Base-by-base conservation (phyloP, 2,329 filamentous ascomycete genomes). In the Hypocreales sp. region DNA sequence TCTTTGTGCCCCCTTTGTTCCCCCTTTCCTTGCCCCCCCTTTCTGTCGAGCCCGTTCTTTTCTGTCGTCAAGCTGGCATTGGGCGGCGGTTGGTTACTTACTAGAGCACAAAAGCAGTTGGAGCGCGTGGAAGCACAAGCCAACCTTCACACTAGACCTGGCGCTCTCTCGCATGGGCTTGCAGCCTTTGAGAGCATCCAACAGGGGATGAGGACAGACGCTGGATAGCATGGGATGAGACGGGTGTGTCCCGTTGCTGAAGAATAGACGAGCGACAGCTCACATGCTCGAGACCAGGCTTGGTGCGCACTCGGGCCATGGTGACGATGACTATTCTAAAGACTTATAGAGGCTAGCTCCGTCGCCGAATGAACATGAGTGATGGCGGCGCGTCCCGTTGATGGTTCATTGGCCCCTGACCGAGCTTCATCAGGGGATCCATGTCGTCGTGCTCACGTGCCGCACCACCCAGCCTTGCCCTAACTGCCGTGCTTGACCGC, bases 401-500 rank as follows among this genome's bases (percentile, higher is more conserved):
- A n/a, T n/a, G n/a, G n/a, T n/a, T n/a, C n/a, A n/a, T n/a, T n/a
- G n/a, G n/a, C n/a, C n/a, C n/a, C n/a, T n/a, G n/a, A n/a, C n/a
- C n/a, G n/a, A n/a, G n/a, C n/a, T n/a, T n/a, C n/a, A n/a, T n/a
- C n/a, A n/a, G n/a, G n/a, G n/a, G n/a, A n/a, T n/a, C n/a, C n/a
- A n/a, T n/a, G n/a, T n/a, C n/a, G n/a, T n/a, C n/a, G n/a, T n/a
- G n/a, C n/a, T n/a, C n/a, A n/a, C n/a, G n/a, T n/a, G n/a, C n/a
- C n/a, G n/a, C n/a, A n/a, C n/a, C n/a, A n/a, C n/a, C n/a, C n/a
- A n/a, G n/a, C n/a, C n/a, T n/a, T 40, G 39, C 57, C 58, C 57
- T 58, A 63, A 59, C 49, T 63, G 59, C 59, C 59, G 15, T 5
- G 6, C 5, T 20, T 47, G 43, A 63, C 58, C 59, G 59, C 58